Evolutionary conservation across 208 protist genomes (phyloP).

Genomic region (Acanthamoeba triangularis): DNA sequence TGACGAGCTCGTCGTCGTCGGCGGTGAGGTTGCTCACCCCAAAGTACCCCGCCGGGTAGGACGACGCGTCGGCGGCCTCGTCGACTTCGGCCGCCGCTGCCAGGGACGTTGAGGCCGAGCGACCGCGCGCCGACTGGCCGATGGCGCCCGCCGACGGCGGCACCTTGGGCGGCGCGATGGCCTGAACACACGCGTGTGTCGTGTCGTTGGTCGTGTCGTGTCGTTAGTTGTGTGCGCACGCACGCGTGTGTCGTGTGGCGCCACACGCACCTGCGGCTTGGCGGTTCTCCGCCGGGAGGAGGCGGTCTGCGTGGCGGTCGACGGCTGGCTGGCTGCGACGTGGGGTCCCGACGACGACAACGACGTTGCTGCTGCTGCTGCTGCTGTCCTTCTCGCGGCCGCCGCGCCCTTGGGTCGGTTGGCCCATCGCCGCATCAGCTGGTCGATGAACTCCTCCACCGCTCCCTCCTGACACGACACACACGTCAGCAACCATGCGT

Average conservation of each 20-base stretch:
- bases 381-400: background rate
- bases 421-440: constrained; percentile 7
- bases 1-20: background rate
- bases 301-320: background rate
- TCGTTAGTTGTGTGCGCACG: background rate
- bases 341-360: too few relatives aligned
- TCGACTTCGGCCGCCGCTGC: background rate
- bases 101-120: background rate
- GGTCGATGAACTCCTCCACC: background rate
- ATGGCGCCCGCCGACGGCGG: background rate
- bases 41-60: background rate
- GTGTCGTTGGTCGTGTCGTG: background rate
- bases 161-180: background rate
- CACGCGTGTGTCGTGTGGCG: background rate
- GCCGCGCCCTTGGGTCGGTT: background rate
- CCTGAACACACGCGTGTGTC: background rate
- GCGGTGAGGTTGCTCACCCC: background rate
- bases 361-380: background rate
- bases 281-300: background rate
- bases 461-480: background rate
- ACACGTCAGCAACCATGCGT: too few relatives aligned
- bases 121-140: background rate
- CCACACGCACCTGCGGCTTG: background rate
- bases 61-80: background rate
- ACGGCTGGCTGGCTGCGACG: background rate